Percentiles rank a stretch among this genome's conserved stretches.
Conservation (phyloP, 179 eudicot species). For the Patellifolia procumbens region DNA sequence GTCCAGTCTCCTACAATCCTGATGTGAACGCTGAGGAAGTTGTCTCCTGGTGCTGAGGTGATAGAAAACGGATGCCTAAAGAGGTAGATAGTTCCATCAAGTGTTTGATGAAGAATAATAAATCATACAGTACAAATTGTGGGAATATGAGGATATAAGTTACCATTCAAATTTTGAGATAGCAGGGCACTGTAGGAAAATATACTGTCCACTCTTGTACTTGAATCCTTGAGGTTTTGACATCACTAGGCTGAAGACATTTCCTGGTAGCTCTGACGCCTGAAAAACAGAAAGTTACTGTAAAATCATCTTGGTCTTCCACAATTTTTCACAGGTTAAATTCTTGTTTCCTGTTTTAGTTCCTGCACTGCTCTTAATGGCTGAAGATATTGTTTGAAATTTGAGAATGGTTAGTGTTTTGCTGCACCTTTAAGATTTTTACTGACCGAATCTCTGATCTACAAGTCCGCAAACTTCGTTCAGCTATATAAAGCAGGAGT, state of each 20-base stretch:
- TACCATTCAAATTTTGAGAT: conserved; percentile 91
- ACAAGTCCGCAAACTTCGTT: conserved; percentile 66
- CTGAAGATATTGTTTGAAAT: not conserved
- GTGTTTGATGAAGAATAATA: conserved; percentile 12
- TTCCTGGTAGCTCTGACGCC: conserved; percentile 83
- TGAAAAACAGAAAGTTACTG: conserved; percentile 27
- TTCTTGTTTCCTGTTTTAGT: too few relatives aligned
- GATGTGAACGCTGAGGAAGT: conserved; percentile 83
- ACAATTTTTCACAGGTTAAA: not conserved
- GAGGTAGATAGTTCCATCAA: conserved; percentile 12
- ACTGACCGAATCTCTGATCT: conserved; percentile 71
- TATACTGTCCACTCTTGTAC: conserved; percentile 88
- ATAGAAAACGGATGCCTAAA: conserved; percentile 93
- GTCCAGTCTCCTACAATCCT: conserved; percentile 91
- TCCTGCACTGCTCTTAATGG: too few relatives aligned
- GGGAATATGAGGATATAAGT: conserved; percentile 6
- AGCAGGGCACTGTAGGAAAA: conserved; percentile 76
- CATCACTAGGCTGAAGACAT: conserved; percentile 68
- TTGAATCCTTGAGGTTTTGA: conserved; percentile 78
- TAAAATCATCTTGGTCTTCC: not conserved
- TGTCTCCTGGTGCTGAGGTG: conserved; percentile 90
- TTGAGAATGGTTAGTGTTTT: not conserved
- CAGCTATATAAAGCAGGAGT: conserved; percentile 62
- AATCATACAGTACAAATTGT: not conserved
- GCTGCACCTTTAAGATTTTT: conserved; percentile 64